Conservation (phyloP, 2,329 filamentous ascomycete species). For the Cercospora janseana region DNA sequence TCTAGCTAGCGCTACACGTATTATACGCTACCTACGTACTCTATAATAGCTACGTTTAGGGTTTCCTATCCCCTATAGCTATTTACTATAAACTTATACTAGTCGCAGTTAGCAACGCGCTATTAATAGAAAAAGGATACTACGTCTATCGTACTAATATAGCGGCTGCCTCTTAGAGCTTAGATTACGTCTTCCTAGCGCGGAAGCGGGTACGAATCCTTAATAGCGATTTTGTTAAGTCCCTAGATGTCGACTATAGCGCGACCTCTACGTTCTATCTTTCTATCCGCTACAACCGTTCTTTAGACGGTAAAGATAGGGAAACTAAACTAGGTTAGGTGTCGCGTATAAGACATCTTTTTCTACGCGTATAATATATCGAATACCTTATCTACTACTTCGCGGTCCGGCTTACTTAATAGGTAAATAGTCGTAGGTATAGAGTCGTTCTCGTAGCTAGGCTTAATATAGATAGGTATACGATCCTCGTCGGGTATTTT, state of each 20-base stretch:
- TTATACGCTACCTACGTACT: background rate
- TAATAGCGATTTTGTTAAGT: background rate
- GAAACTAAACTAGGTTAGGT: no score
- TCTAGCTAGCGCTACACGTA: no score
- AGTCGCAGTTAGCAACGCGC: background rate
- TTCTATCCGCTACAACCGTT: no score
- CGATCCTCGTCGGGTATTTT: no score
- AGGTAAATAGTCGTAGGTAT: no score
- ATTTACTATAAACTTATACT: background rate
- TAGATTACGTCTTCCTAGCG: background rate
- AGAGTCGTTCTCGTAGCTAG: no score
- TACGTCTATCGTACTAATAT: background rate
- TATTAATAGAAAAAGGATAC: background rate
- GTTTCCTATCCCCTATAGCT: background rate
- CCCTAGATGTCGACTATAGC: background rate
- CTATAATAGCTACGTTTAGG: background rate
- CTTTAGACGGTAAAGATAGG: no score
- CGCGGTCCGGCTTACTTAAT: no score
- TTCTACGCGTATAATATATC: no score
- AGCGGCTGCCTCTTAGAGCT: background rate
- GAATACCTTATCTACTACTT: no score
- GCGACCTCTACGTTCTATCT: background rate
- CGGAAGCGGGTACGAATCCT: background rate
- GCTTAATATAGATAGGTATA: no score
- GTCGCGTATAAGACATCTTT: no score